phyloP scores from a whole-genome alignment of 2,329 filamentous ascomycete species.

The Epichloe coenophiala region DNA sequence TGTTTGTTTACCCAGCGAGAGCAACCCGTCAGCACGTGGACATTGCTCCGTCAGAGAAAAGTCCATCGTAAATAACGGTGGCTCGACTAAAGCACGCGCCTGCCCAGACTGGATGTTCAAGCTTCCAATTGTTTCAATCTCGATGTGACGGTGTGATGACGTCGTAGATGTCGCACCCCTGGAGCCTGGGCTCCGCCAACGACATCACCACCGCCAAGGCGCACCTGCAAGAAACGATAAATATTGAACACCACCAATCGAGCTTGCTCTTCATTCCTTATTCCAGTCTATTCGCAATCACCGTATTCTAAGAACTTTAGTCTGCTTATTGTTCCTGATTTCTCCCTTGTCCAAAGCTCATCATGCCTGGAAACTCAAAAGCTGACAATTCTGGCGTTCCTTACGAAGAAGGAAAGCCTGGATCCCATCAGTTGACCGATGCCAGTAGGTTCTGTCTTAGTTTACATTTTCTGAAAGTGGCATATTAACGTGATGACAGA shows the following conservation, averaged over 20 bases:
- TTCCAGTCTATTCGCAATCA: neutral
- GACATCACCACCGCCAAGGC: neutral
- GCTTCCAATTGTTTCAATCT: neutral
- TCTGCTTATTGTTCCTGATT: too few species aligned
- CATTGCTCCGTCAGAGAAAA: too few species aligned
- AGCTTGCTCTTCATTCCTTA: neutral
- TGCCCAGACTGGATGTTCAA: too few species aligned
- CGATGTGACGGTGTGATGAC: slow-evolving; percentile 11
- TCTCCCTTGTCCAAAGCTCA: slow-evolving; percentile 2
- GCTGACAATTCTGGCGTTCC: slow-evolving; percentile 47
- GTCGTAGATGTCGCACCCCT: slow-evolving; percentile 16
- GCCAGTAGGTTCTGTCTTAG: slow-evolving; percentile 42
- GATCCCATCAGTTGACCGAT: slow-evolving; percentile 56
- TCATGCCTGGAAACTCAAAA: slow-evolving; percentile 37
- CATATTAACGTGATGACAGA: slow-evolving; percentile 27
- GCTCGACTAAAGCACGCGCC: too few species aligned
- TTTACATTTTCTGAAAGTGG: too few species aligned
- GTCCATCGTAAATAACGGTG: too few species aligned
- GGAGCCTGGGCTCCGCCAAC: slow-evolving; percentile 9
- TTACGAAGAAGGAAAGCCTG: slow-evolving; percentile 58
- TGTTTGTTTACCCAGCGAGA: too few species aligned
- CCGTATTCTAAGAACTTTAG: neutral
- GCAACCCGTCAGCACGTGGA: too few species aligned
- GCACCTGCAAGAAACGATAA: neutral
- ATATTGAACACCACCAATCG: neutral